phyloP scores from a whole-genome alignment of 495 filamentous ascomycete genomes.

The Penicillium malachiteum region DNA sequence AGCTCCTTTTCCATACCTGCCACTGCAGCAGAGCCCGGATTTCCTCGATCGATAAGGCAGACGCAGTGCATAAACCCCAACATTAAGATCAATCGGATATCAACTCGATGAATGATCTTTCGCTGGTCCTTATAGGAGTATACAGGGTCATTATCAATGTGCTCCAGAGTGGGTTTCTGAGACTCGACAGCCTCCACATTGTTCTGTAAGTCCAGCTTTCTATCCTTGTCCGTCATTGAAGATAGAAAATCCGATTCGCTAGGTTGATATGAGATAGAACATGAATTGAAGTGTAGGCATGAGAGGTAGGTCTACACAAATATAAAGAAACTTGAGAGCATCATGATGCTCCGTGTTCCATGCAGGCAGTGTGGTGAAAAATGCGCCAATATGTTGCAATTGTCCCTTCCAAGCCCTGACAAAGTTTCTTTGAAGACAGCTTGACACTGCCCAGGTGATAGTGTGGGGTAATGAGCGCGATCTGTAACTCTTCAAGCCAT shows the following conservation, averaged over 20 bases:
- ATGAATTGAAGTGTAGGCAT: not conserved
- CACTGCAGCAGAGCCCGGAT: constrained; percentile 13
- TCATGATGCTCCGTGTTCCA: not conserved
- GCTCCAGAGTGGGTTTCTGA: constrained; percentile 4
- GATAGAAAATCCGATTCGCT: not conserved
- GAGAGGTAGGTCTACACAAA: not conserved
- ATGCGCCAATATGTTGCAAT: constrained; percentile 10
- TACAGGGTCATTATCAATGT: constrained; percentile 13
- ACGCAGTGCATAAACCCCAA: constrained; percentile 20
- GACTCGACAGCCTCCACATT: constrained; percentile 5
- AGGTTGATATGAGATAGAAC: not conserved
- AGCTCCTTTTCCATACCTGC: constrained; percentile 21
- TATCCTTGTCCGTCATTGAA: not conserved
- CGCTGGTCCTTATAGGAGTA: constrained; percentile 14
- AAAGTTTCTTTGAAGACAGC: not conserved
- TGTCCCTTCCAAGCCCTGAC: not conserved
- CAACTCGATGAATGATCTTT: constrained; percentile 19
- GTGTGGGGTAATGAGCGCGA: not conserved
- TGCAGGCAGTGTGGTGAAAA: constrained; percentile 1
- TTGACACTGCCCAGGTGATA: not conserved
- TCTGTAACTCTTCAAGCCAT: not conserved
- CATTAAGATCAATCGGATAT: constrained; percentile 18
- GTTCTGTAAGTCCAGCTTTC: constrained; percentile 1
- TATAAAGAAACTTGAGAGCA: not conserved
- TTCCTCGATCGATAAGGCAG: constrained; percentile 19